Evolutionary conservation across 805 yeast genomes (phyloP).

Genomic region (Komagataella populi): DNA sequence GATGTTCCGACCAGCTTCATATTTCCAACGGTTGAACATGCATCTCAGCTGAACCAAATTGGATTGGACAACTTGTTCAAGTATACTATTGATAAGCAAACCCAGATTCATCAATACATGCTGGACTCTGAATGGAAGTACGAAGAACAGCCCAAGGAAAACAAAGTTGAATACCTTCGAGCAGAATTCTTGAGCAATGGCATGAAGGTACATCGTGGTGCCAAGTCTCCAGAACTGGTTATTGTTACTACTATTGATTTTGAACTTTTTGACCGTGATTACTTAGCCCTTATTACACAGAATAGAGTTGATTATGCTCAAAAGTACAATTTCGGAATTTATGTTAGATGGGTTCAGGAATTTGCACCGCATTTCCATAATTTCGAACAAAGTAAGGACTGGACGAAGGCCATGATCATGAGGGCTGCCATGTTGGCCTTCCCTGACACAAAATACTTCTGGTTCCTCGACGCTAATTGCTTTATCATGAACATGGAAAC

Average conservation of each 20-base stretch:
- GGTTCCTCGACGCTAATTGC: conserved; percentile 76
- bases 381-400: conserved; percentile 30
- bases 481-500: conserved; percentile 60
- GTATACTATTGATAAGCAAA: conserved; percentile 29
- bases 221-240: conserved; percentile 47
- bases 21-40: conserved; percentile 67
- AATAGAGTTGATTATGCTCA: conserved; percentile 85
- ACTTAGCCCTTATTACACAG: conserved; percentile 59
- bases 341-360: conserved; percentile 78
- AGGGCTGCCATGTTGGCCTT: conserved; percentile 90
- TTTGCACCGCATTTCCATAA: conserved; percentile 48
- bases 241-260: conserved; percentile 73
- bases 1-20: conserved; percentile 39
- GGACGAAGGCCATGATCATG: conserved; percentile 53
- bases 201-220: conserved; percentile 18
- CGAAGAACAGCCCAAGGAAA: conserved; percentile 31
- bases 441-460: conserved; percentile 82
- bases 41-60: conserved; percentile 43
- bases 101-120: conserved; percentile 20
- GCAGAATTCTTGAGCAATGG: conserved; percentile 37
- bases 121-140: conserved; percentile 27
- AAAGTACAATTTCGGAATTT: conserved; percentile 67
- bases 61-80: conserved; percentile 38
- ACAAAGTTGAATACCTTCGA: conserved; percentile 24
- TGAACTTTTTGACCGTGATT: conserved; percentile 44